Conservation (phyloP, 352 stramenopile species). For the Pythium plurisporium region DNA sequence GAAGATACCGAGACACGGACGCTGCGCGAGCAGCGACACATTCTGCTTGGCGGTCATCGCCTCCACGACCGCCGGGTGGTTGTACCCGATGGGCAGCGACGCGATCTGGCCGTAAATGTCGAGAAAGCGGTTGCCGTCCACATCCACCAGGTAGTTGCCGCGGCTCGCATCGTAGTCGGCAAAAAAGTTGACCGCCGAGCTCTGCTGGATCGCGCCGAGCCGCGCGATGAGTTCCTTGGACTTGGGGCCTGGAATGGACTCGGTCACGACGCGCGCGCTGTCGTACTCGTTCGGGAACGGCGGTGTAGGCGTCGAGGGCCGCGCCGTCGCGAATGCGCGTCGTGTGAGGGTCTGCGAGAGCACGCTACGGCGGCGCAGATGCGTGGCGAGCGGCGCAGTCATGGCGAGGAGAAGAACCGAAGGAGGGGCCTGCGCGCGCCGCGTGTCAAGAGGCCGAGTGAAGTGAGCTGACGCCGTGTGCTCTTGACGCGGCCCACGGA, state of each 20-base stretch:
- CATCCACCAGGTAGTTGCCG: slow-evolving; percentile 84
- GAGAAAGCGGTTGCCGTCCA: slow-evolving; percentile 80
- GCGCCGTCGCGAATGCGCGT: slow-evolving; percentile 2
- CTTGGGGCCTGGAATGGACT: slow-evolving; percentile 56
- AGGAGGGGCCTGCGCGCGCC: not conserved
- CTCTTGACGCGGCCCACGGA: too few species aligned
- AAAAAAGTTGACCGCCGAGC: slow-evolving; percentile 69
- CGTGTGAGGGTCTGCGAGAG: not conserved
- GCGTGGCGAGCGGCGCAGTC: not conserved
- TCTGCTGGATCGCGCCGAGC: slow-evolving; percentile 63
- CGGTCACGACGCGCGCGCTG: slow-evolving; percentile 45
- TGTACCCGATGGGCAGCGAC: slow-evolving; percentile 83
- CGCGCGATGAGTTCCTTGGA: slow-evolving; percentile 47
- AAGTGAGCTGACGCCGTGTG: too few species aligned
- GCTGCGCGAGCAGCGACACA: slow-evolving; percentile 62
- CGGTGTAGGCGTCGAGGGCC: slow-evolving; percentile 43
- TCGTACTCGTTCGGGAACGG: slow-evolving; percentile 62
- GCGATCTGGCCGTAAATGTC: slow-evolving; percentile 85
- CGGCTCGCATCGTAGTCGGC: slow-evolving; percentile 67
- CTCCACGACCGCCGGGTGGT: slow-evolving; percentile 67
- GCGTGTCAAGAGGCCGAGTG: too few species aligned
- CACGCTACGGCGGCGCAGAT: not conserved
- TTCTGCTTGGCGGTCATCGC: slow-evolving; percentile 63
- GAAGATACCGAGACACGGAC: slow-evolving; percentile 72
- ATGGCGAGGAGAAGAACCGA: not conserved